These are phyloP conservation scores for Trichomonas vaginalis DNA, from an alignment of 208 protist species.

Conservation along the genomic window DNA sequence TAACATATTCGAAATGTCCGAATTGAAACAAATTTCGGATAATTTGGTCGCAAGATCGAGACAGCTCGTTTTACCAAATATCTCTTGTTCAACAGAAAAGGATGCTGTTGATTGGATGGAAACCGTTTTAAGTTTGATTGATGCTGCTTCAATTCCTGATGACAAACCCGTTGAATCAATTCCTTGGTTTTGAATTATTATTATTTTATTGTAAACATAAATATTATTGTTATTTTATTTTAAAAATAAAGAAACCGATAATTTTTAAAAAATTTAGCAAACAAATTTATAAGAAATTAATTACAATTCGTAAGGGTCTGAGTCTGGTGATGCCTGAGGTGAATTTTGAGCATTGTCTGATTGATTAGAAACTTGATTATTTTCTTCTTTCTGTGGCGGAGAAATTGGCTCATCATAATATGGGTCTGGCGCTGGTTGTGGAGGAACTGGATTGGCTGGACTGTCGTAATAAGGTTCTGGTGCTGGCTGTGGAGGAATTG, in stretches of 20 bases:
- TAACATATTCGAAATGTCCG: background rate
- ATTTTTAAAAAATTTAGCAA: too few relatives aligned
- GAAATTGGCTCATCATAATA: too few relatives aligned
- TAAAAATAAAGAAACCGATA: background rate
- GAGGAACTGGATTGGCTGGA: too few relatives aligned
- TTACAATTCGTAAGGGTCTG: too few relatives aligned
- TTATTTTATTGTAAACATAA: background rate
- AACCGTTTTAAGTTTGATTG: background rate
- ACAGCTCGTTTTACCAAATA: background rate
- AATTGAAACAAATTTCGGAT: background rate
- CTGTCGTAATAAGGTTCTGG: too few relatives aligned
- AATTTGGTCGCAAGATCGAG: background rate
- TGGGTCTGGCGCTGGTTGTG: too few relatives aligned
- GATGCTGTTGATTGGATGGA: background rate
- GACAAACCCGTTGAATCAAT: background rate
- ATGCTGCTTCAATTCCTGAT: background rate
- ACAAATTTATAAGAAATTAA: too few relatives aligned
- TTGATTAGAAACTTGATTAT: too few relatives aligned
- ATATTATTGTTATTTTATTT: background rate
- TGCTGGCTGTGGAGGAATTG: too few relatives aligned
- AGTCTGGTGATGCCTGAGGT: too few relatives aligned
- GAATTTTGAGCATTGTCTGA: too few relatives aligned
- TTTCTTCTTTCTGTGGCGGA: too few relatives aligned
- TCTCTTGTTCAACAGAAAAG: background rate
- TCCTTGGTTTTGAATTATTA: background rate